Evolutionary conservation across 2,329 filamentous ascomycete genomes (phyloP), one percentile per base, ranked within the genome.

Genomic region (Elsinoe fawcettii): DNA sequence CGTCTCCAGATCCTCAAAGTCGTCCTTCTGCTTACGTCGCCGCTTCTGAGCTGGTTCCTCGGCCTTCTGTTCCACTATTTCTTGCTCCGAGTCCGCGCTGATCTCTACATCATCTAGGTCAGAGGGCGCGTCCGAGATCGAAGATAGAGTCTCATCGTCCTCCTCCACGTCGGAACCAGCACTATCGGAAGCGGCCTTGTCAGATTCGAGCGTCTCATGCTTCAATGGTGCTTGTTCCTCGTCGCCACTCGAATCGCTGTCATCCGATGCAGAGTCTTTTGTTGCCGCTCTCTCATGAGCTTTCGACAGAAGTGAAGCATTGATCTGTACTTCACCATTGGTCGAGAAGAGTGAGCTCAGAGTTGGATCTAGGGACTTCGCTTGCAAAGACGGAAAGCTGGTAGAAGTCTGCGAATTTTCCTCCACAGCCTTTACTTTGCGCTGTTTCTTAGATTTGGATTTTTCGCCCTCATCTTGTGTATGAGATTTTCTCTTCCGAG

Each of bases 1-100:
- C 44, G 60, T 59, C 49, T 64, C 62, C 7, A 64, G 43, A 14
- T 61, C 56, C 16, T 59, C 58, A 25, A 60, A 56, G 34, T 67
- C 65, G 32, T 66, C 67, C 51, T 70, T 62, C 61, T 65, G 62
- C 73, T 87, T 88, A 60, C 85, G 78, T 69, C 87, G 87, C 27
- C 80, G 76, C 43, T 69, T 67, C 30, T 69, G 61, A 46, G 72
- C 66, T 18, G 67, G 32, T 64, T 44, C 58, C 27, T 65, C 62
- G 27, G 69, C 69, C 34, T n/a, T 8, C 32, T 30, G 18, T 16
- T 70, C 68, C 3, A 14, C 9, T 14, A 7, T 5, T n/a, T 37
- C 9, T 12, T 37, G 5, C 11, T 37, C 34, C 11, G 34, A 37
- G 34, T 14, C 34, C 11, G 34, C 34, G 22, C 71, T 67, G 1